Evolutionary conservation across 1,139 yeast genomes (phyloP), one percentile per base, ranked within the genome.

Genomic region (Candida mesenterica): DNA sequence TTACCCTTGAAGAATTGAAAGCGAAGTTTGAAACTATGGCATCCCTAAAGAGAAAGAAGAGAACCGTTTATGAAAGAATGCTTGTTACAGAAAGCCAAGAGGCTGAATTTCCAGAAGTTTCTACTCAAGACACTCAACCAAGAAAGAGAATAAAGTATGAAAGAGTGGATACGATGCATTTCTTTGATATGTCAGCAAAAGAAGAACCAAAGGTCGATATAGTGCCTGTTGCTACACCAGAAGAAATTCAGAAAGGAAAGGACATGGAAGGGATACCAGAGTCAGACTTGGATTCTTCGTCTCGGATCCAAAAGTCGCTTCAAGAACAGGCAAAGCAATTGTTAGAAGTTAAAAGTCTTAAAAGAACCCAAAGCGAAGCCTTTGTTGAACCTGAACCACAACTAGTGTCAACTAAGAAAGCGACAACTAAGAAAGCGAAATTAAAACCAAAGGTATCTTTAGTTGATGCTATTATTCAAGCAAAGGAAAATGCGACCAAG

Each of bases 91-190:
- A 19, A 6, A 19, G 8, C 22, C 22, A 6, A 6, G 22, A 6
- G n/a, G n/a, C n/a, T n/a, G n/a, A n/a, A n/a, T n/a, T n/a, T n/a
- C n/a, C n/a, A n/a, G n/a, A n/a, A n/a, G n/a, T n/a, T n/a, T n/a
- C n/a, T n/a, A n/a, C n/a, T n/a, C 22, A 19, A 19, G 22, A 19
- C 6, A 19, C 22, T 6, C 22, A 19, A 19, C 14, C 30, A 4
- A 44, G 66, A 28, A 62, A 62, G 38, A 49, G 70, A 46, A 48
- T 61, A 27, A 61, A 55, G 33, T 56, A 62, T 32, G 62, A 62
- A 36, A 55, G 56, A 34, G 65, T 61, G 2, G 59, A 54, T 34
- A 59, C 55, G 17, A 49, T 62, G 30, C 65, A 63, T 37, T 65
- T 65, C 38, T 62, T 65, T 36, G 62, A 62, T 37, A 54, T 62